phyloP scores from a whole-genome alignment of 2,329 filamentous ascomycete genomes.

The Fusarium graminum region DNA sequence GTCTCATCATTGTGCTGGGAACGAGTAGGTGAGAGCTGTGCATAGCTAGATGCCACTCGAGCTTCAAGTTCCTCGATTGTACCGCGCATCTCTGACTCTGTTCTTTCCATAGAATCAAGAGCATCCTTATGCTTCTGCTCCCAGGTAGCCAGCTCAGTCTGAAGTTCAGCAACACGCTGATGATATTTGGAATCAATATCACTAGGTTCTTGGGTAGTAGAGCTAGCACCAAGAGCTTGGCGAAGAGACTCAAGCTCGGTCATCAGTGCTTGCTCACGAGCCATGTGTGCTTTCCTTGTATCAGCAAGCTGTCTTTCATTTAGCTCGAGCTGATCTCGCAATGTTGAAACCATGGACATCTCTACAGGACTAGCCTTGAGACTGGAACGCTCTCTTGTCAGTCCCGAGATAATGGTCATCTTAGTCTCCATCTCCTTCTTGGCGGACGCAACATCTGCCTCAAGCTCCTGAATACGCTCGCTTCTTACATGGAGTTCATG shows the following conservation, averaged over 20 bases:
- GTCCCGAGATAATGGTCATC: slow-evolving; percentile 92
- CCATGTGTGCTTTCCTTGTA: slow-evolving; percentile 78
- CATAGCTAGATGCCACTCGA: slow-evolving; percentile 66
- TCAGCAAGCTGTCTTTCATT: slow-evolving; percentile 84
- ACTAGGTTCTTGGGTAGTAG: slow-evolving; percentile 47
- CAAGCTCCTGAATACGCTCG: slow-evolving; percentile 90
- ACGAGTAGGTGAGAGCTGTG: slow-evolving; percentile 61
- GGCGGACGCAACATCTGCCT: slow-evolving; percentile 82
- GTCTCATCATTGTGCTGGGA: slow-evolving; percentile 55
- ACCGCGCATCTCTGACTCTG: slow-evolving; percentile 77
- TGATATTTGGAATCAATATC: slow-evolving; percentile 60
- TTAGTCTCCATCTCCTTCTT: slow-evolving; percentile 98
- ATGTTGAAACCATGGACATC: slow-evolving; percentile 87
- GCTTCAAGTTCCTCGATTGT: slow-evolving; percentile 81
- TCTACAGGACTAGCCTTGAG: slow-evolving; percentile 87
- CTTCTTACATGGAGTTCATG: slow-evolving; percentile 89
- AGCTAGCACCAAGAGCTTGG: slow-evolving; percentile 58
- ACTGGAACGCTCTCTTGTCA: slow-evolving; percentile 93
- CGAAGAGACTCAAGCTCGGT: slow-evolving; percentile 78
- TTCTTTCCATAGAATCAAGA: slow-evolving; percentile 76
- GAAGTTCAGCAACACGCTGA: slow-evolving; percentile 73
- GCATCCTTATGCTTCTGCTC: slow-evolving; percentile 80
- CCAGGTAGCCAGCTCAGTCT: slow-evolving; percentile 80
- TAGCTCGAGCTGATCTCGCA: slow-evolving; percentile 89
- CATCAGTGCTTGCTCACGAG: slow-evolving; percentile 80